Base-by-base conservation (phyloP, 306 rosid species). In the Malus fusca region DNA sequence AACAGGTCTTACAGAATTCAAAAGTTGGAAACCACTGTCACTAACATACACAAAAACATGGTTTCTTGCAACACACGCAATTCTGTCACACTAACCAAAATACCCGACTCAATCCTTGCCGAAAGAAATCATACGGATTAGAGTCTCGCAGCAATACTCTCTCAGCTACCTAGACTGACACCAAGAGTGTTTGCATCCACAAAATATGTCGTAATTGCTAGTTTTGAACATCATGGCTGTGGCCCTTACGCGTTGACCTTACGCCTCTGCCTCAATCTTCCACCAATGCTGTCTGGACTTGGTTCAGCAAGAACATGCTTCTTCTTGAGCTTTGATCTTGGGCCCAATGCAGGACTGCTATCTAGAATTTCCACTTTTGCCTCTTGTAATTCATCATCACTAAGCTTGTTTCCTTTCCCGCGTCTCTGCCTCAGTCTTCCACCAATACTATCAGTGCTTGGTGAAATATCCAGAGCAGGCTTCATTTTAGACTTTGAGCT, bases 221-320 rank as follows among this genome's bases (percentile, higher is more conserved):
- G 31, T 14, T 68, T 68, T 43, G 6, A 6, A 11, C 43, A 25
- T 25, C 56, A 42, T 13, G 42, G 48, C 37, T 17, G 26, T 18
- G 23, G 66, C 66, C 46, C 73, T 65, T 81, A 6, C 25, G 35
- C 79, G 2, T 33, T 52, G 66, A 55, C 64, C 68, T 68, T 81
- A 6, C 48, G 35, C 81, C 95, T 88, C 60, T 76, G 68, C 89
- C 92, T 86, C 52, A 88, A 82, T 75, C 97, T 85, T 71, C 84
- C 84, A 58, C 61, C 84, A n/a, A 83, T 68, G 69, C 84, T 52
- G 75, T 79, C 81, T 35, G 60, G 43, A 53, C 80, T 75, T 58
- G 78, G 81, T 58, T 70, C 78, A 37, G 64, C 68, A 31, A 42
- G 44, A 73, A 37, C 78, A 26, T 14, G 68, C 72, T 79, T 83